These are phyloP conservation scores for Aspergillus quadricinctus DNA, from an alignment of 2,329 filamentous ascomycete genomes.

Conservation along the genomic window DNA sequence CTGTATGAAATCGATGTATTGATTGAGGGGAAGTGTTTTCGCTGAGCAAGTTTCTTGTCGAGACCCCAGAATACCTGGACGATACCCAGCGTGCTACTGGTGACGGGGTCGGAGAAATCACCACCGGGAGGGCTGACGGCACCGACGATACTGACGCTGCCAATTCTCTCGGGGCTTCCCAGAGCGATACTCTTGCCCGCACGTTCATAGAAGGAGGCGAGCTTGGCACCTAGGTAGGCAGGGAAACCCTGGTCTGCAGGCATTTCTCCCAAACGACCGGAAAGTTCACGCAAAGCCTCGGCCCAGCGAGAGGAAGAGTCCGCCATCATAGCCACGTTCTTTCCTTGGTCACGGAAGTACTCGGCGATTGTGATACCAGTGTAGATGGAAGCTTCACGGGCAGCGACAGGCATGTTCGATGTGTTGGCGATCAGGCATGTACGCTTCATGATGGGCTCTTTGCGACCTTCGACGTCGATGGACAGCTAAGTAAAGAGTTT, in stretches of 20 bases:
- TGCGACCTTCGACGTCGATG: constrained; percentile 88
- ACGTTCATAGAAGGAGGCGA: constrained; percentile 98
- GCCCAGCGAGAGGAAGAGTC: constrained; percentile 98
- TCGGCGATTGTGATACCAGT: constrained; percentile 93
- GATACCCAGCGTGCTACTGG: constrained; percentile 86
- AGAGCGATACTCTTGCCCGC: constrained; percentile 81
- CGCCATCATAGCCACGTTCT: constrained; percentile 99
- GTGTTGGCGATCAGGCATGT: constrained; percentile 98
- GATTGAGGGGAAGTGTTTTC: constrained; percentile 98
- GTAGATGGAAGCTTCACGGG: constrained; percentile 97
- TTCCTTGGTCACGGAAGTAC: constrained; percentile 95
- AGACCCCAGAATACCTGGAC: constrained; percentile 99
- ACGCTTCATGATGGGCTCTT: constrained; percentile 99
- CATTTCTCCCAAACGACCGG: constrained; percentile 98
- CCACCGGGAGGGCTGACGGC: constrained; percentile 96
- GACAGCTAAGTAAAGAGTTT: constrained; percentile 56
- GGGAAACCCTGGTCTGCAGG: constrained; percentile 99
- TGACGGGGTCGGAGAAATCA: constrained; percentile 99
- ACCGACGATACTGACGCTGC: constrained; percentile 95
- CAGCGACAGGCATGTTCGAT: constrained; percentile 99
- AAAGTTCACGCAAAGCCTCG: constrained; percentile 96
- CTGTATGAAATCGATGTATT: constrained; percentile 93
- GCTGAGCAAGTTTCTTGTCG: constrained; percentile 98
- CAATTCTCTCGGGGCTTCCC: constrained; percentile 81
- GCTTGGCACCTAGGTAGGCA: constrained; percentile 91